Evolutionary conservation across 2,329 filamentous ascomycete genomes (phyloP), one percentile per base, ranked within the genome.

Genomic region (Colletotrichum abscissum): DNA sequence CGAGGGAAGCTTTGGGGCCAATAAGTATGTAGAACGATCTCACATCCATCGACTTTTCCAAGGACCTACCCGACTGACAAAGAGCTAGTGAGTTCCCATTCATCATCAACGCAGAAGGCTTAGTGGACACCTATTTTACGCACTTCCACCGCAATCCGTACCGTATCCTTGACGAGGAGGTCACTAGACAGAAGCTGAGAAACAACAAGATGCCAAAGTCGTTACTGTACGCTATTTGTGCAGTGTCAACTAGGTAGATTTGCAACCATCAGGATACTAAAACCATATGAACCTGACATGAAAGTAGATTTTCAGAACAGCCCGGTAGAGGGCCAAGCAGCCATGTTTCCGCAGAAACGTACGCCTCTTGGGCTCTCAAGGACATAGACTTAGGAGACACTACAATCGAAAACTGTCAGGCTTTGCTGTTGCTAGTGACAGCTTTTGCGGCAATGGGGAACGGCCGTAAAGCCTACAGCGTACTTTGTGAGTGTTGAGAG

Each of bases 81-180:
- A 14, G 4, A 12, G 4, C 7, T n/a, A 73, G 66, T 2, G 55
- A 70, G 2, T 35, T 69, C 42, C 67, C 69, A 2, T 19, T 55
- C 5, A 59, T 57, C 12, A 58, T 72, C 33, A 70, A 73, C 11
- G 60, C 66, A 26, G 70, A 73, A 14, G 70, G 70, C 4, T 38
- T 70, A 3, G 33, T 73, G 6, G 67, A 73, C 11, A n/a, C 64
- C 9, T 73, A 73, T 16, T 73, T 73, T 67, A 70, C 26, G 7
- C 35, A 70, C 12, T 70, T 70, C 7, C 66, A 73, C 35, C 33
- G 55, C 5, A 73, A 70, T 14, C 66, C 70, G 1, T 73, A 73
- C 11, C 54, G 69, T 2, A 65, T 73, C 12, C 56, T 73, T 11
- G 59, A 70, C 14, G 70, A 73, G 28, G 42, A 63, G 22, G 14